Evolutionary conservation across 192 early-diverging fungal species (phyloP), one percentile per base, ranked within the genome.

Genomic region (Podila epicladia): DNA sequence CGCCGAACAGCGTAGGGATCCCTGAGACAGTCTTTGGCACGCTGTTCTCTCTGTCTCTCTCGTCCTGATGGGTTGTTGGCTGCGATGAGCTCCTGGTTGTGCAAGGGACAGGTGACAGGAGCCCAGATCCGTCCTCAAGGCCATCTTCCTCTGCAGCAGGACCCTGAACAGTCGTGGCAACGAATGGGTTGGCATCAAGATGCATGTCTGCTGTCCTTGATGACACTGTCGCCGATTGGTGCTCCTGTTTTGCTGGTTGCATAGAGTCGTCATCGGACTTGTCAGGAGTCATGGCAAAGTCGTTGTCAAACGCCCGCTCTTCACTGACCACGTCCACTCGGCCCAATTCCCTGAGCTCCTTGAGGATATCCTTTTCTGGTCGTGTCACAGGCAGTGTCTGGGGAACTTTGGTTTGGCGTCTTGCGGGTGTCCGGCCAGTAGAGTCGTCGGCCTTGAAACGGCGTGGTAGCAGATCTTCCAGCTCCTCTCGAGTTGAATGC

Each of bases 391-490:
- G 57, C 82, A 74, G 76, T 4, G 58, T 68, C n/a, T 72, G 65
- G 6, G 82, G 82, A 58, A 72, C 68, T 17, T 68, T 66, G 45
- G 75, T 76, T 29, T 76, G 58, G 41, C 70, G 74, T 9, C 71
- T 69, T 28, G 61, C 19, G 3, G 73, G 82, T 8, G 82, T 83
- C 35, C 58, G 71, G 58, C 74, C 82, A 33, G 69, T 76, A 4
- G 82, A 66, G 38, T 83, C 74, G 49, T 83, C 82, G 3, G 69
- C 69, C 37, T 83, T 75, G 67, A 72, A 29, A 26, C 66, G 67
- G 26, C 32, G 62, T 13, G 62, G 82, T 17, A 72, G 20, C 29
- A 83, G 57, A 15, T 31, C 55, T 11, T 67, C 71, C 28, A 58
- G 26, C 37, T 83, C 74, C 33, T 73, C 65, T 26, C 71, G 64